These are phyloP conservation scores for Penicillium sp. DNA, from an alignment of 2,329 filamentous ascomycete species.

Conservation along the genomic window DNA sequence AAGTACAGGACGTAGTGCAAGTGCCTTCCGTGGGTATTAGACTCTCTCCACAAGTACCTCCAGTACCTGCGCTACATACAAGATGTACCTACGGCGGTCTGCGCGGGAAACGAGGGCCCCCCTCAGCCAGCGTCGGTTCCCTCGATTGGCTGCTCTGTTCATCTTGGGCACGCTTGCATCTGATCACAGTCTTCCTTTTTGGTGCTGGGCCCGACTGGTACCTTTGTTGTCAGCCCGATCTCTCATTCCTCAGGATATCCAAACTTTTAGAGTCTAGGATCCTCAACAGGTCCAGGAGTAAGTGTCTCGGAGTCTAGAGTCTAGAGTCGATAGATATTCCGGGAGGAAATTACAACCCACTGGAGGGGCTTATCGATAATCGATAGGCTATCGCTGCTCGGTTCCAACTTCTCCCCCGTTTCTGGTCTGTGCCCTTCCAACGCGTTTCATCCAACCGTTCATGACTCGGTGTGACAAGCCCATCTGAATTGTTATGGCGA, in stretches of 20 bases:
- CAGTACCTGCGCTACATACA: neutral
- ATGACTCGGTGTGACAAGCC: neutral
- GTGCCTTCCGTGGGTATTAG: too few relatives aligned
- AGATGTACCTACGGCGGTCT: slow-evolving; percentile 15
- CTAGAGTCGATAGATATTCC: neutral
- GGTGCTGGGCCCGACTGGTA: neutral
- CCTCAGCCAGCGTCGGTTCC: neutral
- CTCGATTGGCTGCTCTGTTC: slow-evolving; percentile 71
- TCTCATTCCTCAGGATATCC: neutral
- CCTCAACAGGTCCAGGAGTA: too few relatives aligned
- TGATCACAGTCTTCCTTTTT: neutral
- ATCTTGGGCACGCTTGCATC: slow-evolving; percentile 42
- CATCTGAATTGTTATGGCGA: neutral
- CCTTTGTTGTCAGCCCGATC: neutral
- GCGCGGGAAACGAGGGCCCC: slow-evolving; percentile 8
- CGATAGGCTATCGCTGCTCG: slow-evolving; percentile 7
- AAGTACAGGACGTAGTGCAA: neutral
- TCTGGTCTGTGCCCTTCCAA: slow-evolving; percentile 8
- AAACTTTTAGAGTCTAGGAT: too few relatives aligned
- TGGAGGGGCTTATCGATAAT: slow-evolving; percentile 5
- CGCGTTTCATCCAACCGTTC: slow-evolving; percentile 8
- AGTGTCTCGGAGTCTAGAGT: neutral
- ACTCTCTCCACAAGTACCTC: neutral
- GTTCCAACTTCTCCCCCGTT: slow-evolving; percentile 1
- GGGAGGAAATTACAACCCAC: neutral